Base-by-base conservation (phyloP, 2,329 filamentous ascomycete species). In the Dactylellina sp. region DNA sequence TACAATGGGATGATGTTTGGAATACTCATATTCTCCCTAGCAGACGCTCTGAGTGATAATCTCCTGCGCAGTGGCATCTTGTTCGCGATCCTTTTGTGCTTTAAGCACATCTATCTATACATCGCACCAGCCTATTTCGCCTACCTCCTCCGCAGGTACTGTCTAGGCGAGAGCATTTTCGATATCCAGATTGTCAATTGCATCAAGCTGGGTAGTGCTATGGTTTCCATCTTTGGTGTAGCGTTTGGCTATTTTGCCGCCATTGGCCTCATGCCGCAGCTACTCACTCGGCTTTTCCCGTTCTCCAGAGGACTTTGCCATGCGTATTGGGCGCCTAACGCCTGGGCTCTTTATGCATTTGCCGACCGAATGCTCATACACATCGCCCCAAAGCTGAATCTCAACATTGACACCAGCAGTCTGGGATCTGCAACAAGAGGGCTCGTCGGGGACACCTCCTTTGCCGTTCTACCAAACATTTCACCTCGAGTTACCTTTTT, bases 101-200 rank as follows among this genome's bases (percentile, higher is more conserved):
- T 98, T 83, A 99, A 99, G 84, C 95, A 99, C 81, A 98, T 99
- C 77, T 97, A 98, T 81, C 89, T 97, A 39, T 99, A 99, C 81
- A 86, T 99, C 24, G 93, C 94, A 0, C 93, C 95, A 1, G 95
- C 95, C 25, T 99, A 97, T 82, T 97, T 98, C 79, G 90, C 97
- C 76, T 98, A 90, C 80, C 86, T 99, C 9, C 86, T 98, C n/a
- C 87, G 95, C 76, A 86, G 86, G 1, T 97, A 98, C 82, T 98
- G 95, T 80, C 84, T 99, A 12, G 91, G 91, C 37, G 88, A 87
- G 77, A 93, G 89, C 0, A 84, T 93, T 52, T 91, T 96, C 77
- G 86, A 87, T 32, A 89, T 96, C 71, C 89, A 87, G 76, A 88
- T 95, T 76, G 81, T 86, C 72, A 97, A 98, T 80, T 91, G 88